Conservation (phyloP, 139 green algal species). For the Mesotaenium endlicherianum region DNA sequence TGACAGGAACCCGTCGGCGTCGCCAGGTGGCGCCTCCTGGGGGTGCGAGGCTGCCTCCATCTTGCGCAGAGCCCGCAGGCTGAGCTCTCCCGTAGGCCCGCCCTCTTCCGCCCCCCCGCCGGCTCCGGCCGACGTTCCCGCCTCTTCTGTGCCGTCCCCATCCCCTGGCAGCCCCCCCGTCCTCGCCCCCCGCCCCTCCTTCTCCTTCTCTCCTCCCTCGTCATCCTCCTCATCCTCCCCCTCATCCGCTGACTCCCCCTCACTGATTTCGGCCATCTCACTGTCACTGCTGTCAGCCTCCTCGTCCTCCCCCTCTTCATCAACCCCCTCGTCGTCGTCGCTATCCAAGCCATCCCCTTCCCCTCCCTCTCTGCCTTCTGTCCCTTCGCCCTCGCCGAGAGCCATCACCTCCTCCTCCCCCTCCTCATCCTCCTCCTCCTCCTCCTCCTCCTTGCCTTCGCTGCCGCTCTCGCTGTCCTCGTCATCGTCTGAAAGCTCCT, state of each 20-base stretch:
- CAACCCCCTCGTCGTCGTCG: constrained; percentile 31
- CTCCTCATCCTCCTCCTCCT: constrained; percentile 3
- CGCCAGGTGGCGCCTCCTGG: no score
- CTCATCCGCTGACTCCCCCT: constrained; percentile 32
- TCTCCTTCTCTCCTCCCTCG: constrained; percentile 18
- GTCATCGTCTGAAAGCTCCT: constrained; percentile 50
- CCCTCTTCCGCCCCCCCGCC: neutral
- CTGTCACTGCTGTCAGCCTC: constrained; percentile 8
- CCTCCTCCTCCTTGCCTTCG: constrained; percentile 19
- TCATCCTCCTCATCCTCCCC: constrained; percentile 50
- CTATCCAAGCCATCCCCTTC: constrained; percentile 1
- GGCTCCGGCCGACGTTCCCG: neutral
- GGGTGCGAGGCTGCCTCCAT: no score
- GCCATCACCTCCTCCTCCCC: constrained; percentile 14
- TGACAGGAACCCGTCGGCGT: constrained; percentile 76
- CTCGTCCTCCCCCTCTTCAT: constrained; percentile 44
- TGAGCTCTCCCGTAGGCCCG: neutral
- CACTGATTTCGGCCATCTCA: neutral
- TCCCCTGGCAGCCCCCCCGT: neutral
- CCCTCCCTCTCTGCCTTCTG: neutral
- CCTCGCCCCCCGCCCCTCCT: neutral
- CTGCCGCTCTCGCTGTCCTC: constrained; percentile 28
- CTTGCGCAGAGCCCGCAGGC: neutral
- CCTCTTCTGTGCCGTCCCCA: neutral
- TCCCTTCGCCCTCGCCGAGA: neutral